Conservation (phyloP, 2,329 filamentous ascomycete species). For the Stachybotrys chartarum region DNA sequence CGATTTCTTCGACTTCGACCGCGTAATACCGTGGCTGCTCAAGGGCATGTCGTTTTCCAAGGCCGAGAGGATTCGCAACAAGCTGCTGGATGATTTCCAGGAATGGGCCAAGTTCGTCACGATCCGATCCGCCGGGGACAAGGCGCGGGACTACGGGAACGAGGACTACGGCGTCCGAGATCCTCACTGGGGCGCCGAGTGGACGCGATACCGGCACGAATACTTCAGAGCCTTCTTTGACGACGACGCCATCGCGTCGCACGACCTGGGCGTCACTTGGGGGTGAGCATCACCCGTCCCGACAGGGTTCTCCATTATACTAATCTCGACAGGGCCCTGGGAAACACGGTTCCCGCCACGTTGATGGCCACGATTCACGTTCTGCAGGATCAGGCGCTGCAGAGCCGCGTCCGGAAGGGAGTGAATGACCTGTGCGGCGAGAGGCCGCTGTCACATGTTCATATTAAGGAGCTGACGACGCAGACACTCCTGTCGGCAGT, state of each 20-base stretch:
- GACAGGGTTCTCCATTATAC: background rate
- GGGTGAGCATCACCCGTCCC: background rate
- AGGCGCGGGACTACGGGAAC: background rate
- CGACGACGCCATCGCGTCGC: background rate
- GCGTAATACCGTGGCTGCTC: background rate
- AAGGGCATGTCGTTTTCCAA: background rate
- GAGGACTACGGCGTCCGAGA: background rate
- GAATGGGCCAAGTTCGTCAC: background rate
- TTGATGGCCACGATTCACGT: background rate
- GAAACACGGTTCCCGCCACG: background rate
- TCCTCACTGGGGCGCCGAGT: background rate
- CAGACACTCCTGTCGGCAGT: background rate
- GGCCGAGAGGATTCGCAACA: background rate
- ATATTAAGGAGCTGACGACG: background rate
- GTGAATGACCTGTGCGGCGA: background rate
- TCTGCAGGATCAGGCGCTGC: background rate
- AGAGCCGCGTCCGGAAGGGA: background rate
- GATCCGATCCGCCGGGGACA: background rate
- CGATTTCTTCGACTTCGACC: constrained; percentile 1
- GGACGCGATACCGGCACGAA: constrained; percentile 1
- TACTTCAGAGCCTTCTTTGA: background rate
- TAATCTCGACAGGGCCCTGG: background rate
- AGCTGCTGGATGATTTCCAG: background rate
- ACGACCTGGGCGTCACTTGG: constrained; percentile 1
- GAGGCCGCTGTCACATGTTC: background rate